Evolutionary conservation across 148 eudicot species (phyloP), one percentile per base, ranked within the genome.

Genomic region (Amaranthus palmeri): DNA sequence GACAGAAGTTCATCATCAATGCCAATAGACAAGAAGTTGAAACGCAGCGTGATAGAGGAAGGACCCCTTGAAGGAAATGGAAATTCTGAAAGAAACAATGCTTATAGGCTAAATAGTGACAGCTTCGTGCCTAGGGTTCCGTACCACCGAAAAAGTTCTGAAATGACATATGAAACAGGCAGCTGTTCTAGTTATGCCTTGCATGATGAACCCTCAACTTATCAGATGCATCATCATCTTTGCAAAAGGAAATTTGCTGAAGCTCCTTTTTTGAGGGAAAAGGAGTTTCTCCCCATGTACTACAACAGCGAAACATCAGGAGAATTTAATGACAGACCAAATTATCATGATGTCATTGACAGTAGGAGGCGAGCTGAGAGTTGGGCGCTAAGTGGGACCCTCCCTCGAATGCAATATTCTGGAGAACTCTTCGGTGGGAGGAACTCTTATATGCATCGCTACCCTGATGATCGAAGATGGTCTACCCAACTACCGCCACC

Each of bases 401-500:
- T 58, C 59, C 58, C 83, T 11, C 80, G 74, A 76, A 61, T 74
- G 65, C 86, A 81, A 60, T 88, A 84, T 58, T 86, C 96, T 0
- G 88, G 85, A 11, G 96, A 84, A 63, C 68, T 85, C 47, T 47
- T 78, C 43, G 67, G 68, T 53, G 68, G 72, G 62, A 77, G 84
- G 50, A 66, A 72, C 73, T 66, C 81, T 44, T 85, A 85, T 72
- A 74, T 77, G 64, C 84, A 78, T 61, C 78, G 72, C 72, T 50
- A 57, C 72, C 87, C 84, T 15, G 84, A 80, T 69, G 86, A 79
- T 10, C 72, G 78, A 74, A 79, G 80, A 44, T 83, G 82, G 83
- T 85, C 89, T 25, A 74, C 86, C 5, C 87, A 82, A n/a, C 60
- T 82, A 67, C 88, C 90, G 54, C 77, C 78, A 4, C 80, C 72